phyloP scores from a whole-genome alignment of 805 yeast species.

The Wickerhamomyces subpelliculosus region DNA sequence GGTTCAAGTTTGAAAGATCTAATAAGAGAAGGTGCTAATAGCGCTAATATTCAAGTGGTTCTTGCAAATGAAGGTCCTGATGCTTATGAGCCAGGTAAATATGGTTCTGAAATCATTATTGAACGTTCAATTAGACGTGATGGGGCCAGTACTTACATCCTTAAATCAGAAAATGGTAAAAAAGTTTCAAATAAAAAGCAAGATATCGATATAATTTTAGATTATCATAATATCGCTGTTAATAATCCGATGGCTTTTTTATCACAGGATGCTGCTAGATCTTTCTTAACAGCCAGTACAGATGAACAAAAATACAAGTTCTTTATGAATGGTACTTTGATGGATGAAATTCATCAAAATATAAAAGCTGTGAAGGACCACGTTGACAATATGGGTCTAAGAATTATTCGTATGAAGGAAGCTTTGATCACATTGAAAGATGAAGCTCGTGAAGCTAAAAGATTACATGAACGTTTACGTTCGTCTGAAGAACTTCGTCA shows the following conservation, averaged over 20 bases:
- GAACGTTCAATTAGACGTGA: constrained; percentile 58
- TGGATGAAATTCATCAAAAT: constrained; percentile 57
- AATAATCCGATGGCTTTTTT: constrained; percentile 89
- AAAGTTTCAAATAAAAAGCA: constrained; percentile 53
- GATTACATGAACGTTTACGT: constrained; percentile 30
- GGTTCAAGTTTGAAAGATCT: constrained; percentile 65
- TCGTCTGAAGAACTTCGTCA: constrained; percentile 35
- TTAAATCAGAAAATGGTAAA: constrained; percentile 46
- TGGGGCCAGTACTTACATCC: constrained; percentile 44
- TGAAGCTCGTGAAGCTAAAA: constrained; percentile 36
- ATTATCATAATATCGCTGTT: constrained; percentile 67
- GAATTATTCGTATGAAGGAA: constrained; percentile 32
- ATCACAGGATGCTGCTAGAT: constrained; percentile 91
- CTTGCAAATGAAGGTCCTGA: constrained; percentile 61
- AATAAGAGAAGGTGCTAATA: constrained; percentile 67
- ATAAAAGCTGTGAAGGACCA: constrained; percentile 35
- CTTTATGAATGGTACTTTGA: constrained; percentile 75
- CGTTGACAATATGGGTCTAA: constrained; percentile 28
- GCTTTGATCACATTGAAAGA: constrained; percentile 31
- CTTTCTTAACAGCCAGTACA: constrained; percentile 73
- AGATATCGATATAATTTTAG: constrained; percentile 62
- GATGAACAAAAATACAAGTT: constrained; percentile 65
- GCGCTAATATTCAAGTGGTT: constrained; percentile 61
- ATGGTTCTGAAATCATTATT: constrained; percentile 62
- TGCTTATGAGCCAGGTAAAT: constrained; percentile 55